These are phyloP conservation scores for Hypoxylon trugodes DNA, from an alignment of 495 filamentous ascomycete species.

Conservation along the genomic window DNA sequence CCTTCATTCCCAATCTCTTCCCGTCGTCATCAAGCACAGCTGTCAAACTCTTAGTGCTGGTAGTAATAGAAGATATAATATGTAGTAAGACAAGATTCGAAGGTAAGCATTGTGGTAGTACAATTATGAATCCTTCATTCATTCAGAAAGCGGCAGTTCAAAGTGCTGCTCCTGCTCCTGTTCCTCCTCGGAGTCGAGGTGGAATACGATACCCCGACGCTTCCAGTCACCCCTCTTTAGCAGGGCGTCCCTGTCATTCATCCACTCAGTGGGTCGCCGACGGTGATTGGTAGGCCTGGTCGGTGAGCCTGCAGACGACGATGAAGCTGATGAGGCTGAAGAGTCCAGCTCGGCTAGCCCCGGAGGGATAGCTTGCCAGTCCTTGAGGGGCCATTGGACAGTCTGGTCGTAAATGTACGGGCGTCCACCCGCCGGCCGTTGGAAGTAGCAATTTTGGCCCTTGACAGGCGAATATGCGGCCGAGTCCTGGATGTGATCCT, in stretches of 20 bases:
- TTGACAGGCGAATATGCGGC: constrained; percentile 37
- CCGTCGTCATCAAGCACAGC: not conserved
- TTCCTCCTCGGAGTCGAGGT: constrained; percentile 35
- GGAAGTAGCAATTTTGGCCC: constrained; percentile 35
- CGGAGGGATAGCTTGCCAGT: constrained; percentile 41
- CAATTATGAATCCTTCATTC: constrained; percentile 8
- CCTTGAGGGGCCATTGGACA: constrained; percentile 43
- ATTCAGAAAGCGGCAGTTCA: constrained; percentile 40
- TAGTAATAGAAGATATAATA: not conserved
- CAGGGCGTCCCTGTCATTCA: constrained; percentile 48
- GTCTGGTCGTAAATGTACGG: constrained; percentile 35
- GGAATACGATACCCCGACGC: constrained; percentile 58
- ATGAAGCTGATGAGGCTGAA: constrained; percentile 26
- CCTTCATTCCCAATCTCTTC: not conserved
- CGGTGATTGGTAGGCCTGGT: constrained; percentile 7
- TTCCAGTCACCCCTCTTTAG: constrained; percentile 60
- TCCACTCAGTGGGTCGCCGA: constrained; percentile 40
- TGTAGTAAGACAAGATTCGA: constrained; percentile 8
- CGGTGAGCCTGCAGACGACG: constrained; percentile 25
- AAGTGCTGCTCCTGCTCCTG: constrained; percentile 40
- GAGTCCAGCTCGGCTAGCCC: constrained; percentile 37
- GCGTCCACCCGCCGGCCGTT: constrained; percentile 8
- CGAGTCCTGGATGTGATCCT: constrained; percentile 33
- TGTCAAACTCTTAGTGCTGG: not conserved
- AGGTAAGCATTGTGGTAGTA: not conserved